Evolutionary conservation across 1,139 yeast species (phyloP), one percentile per base, ranked within the genome.

Genomic region (Pichia sp.): DNA sequence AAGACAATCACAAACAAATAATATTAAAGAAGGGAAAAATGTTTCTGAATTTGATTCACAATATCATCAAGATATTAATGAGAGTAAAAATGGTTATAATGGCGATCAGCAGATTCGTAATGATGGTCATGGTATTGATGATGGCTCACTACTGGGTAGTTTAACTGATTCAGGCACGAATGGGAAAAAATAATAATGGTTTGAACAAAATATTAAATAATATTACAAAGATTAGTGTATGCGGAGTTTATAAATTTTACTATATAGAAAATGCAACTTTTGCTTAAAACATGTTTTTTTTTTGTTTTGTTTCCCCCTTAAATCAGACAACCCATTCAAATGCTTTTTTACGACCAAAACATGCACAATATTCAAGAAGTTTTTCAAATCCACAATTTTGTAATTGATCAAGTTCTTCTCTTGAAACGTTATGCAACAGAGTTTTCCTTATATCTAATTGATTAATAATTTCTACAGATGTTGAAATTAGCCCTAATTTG

Each of bases 401-500:
- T 36, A 56, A 48, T 9, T 50, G 54, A 10, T 39, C 24, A 9
- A 52, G 24, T 10, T 51, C 44, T 6, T 46, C 43, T 12, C 43
- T 43, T 1, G 37, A 33, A 8, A 52, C 42, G 31, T 51, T 50
- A 23, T 48, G 52, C 6, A 53, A 35, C 25, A 53, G 33, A 3
- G 54, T 26, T 12, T 45, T 46, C 11, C 46, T 35, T 20, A 53
- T 40, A 6, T 45, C 40, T 43, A 62, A 59, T 31, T 56, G 51
- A 45, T 75, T 76, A 48, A 77, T 66, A 52, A 70, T 74, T 5
- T 81, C 73, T 31, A 79, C 74, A 4, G 78, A 82, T 48, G 82
- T 74, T 52, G 82, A 76, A 7, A 79, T 72, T 45, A 79, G 67
- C 2, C 84, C 85, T 51, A 73, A 67, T 46, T 72, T 74, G 59